Evolutionary conservation across 1,139 yeast species (phyloP).

Genomic region (Debaryomyces coudertii): DNA sequence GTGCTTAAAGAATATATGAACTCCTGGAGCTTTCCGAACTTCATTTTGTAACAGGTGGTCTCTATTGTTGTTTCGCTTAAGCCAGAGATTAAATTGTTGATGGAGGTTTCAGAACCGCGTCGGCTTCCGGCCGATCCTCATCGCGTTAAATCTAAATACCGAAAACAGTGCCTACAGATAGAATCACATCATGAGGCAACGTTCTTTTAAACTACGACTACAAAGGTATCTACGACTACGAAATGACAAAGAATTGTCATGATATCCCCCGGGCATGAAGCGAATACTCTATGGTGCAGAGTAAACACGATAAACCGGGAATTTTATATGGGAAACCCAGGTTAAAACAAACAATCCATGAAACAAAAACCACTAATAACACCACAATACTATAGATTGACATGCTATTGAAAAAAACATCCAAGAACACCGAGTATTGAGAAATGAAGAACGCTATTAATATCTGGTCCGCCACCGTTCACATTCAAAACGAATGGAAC

Average conservation of each 20-base stretch:
- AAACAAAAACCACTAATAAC: conserved; percentile 28
- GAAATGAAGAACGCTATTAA: conserved; percentile 16
- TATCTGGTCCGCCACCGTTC: conserved; percentile 15
- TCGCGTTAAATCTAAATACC: background rate
- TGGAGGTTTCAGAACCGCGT: background rate
- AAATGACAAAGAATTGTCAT: background rate
- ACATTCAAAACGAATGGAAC: conserved; percentile 25
- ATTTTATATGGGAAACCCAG: conserved; percentile 46
- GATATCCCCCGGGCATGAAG: conserved; percentile 60
- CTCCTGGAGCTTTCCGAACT: conserved; percentile 46
- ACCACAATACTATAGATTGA: conserved; percentile 18
- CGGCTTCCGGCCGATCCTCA: conserved; percentile 1
- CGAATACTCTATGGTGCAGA: conserved; percentile 44
- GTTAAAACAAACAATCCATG: conserved; percentile 34
- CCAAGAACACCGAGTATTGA: conserved; percentile 19
- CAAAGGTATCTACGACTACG: background rate
- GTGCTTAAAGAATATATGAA: conserved; percentile 67
- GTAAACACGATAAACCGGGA: conserved; percentile 55
- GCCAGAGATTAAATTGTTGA: background rate
- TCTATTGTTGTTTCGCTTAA: background rate
- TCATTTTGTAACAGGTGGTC: conserved; percentile 24
- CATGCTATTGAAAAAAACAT: conserved; percentile 20
- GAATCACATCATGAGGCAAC: background rate
- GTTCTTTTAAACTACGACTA: background rate
- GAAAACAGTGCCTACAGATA: background rate